Evolutionary conservation across 2,329 filamentous ascomycete species (phyloP).

Genomic region (Xylariomycetidae sp.): DNA sequence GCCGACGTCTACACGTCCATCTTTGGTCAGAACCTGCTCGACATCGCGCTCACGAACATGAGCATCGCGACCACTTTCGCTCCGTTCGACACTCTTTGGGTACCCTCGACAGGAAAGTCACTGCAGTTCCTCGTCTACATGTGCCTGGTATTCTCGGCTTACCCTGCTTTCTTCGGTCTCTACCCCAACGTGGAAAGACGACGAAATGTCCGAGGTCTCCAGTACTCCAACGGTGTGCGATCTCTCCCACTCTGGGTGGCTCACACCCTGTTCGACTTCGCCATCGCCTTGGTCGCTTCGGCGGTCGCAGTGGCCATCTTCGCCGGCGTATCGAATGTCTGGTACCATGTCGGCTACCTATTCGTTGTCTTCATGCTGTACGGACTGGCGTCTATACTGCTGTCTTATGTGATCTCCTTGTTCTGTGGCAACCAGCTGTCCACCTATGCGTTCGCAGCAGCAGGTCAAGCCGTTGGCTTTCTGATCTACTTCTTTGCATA

Average conservation of each 20-base stretch:
- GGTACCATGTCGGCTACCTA: conserved; percentile 75
- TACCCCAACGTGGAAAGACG: conserved; percentile 84
- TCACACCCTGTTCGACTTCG: conserved; percentile 74
- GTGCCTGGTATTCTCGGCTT: conserved; percentile 68
- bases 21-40: conserved; percentile 58
- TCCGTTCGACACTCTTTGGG: conserved; percentile 68
- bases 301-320: conserved; percentile 65
- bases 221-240: conserved; percentile 88
- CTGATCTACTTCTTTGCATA: conserved; percentile 67
- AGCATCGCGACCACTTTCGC: conserved; percentile 68
- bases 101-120: conserved; percentile 61
- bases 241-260: conserved; percentile 79
- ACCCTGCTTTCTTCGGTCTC: conserved; percentile 79
- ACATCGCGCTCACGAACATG: conserved; percentile 60
- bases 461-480: conserved; percentile 66
- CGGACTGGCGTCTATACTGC: conserved; percentile 67
- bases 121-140: conserved; percentile 79
- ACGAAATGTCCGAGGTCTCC: conserved; percentile 71
- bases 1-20: conserved; percentile 50
- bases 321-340: conserved; percentile 55
- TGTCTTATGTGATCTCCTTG: conserved; percentile 77
- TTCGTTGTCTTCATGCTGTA: conserved; percentile 78
- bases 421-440: conserved; percentile 74
- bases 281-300: conserved; percentile 62
- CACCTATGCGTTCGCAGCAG: conserved; percentile 77